phyloP scores from a whole-genome alignment of 768 basidiomycete species.

The Xerocomellus chrysenteron region DNA sequence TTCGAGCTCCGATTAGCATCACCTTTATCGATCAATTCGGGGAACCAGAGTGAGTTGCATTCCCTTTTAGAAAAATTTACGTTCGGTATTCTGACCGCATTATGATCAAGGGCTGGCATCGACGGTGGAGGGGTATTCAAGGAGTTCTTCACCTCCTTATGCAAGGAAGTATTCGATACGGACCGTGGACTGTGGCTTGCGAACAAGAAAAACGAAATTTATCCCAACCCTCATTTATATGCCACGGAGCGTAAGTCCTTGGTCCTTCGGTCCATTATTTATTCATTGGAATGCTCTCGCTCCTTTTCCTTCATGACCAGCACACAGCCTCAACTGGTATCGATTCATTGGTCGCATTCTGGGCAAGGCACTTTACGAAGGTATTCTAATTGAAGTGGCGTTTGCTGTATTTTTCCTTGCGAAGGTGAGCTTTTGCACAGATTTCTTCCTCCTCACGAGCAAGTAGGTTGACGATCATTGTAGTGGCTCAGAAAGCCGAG shows the following conservation, averaged over 20 bases:
- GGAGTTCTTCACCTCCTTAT: conserved; percentile 91
- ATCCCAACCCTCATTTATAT: conserved; percentile 91
- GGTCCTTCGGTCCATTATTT: not conserved
- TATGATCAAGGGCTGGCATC: conserved; percentile 67
- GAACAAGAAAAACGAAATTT: conserved; percentile 89
- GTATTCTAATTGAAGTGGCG: conserved; percentile 90
- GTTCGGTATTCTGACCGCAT: conserved; percentile 1
- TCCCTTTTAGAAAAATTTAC: not conserved
- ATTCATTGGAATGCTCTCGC: not conserved
- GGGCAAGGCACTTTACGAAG: conserved; percentile 96
- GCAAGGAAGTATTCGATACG: conserved; percentile 93
- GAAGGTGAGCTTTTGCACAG: conserved; percentile 49
- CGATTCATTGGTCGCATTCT: conserved; percentile 90
- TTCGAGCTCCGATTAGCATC: conserved; percentile 85
- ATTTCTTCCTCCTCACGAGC: not conserved
- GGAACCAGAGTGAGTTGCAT: conserved; percentile 66
- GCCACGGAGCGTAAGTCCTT: conserved; percentile 73
- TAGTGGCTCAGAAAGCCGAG: conserved; percentile 92
- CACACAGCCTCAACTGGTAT: conserved; percentile 88
- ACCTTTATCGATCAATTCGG: conserved; percentile 92
- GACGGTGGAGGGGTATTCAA: conserved; percentile 98
- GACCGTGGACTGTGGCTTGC: conserved; percentile 92
- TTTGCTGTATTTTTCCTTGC: conserved; percentile 96
- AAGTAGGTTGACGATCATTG: not conserved
- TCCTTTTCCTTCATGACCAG: conserved; percentile 36